Percentiles rank a stretch among this genome's conserved stretches.
Conservation (phyloP, 768 basidiomycete genomes). For the Wakefieldia striispora region DNA sequence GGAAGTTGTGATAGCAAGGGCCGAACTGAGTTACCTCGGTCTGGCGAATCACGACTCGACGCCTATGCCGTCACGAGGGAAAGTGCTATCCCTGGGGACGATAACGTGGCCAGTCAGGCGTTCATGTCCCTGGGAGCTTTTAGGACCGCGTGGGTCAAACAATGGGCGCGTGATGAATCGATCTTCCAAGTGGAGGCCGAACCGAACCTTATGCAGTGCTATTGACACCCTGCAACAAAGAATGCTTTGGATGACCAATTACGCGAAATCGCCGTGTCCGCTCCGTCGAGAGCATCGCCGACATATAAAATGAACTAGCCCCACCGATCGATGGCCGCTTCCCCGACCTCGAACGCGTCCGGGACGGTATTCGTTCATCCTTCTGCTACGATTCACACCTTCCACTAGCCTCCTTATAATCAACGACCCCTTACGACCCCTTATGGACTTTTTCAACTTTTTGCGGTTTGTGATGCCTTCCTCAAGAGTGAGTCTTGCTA, state of each 20-base stretch:
- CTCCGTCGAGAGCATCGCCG: conserved; percentile 19
- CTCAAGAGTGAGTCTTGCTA: conserved; percentile 22
- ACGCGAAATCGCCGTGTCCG: conserved; percentile 24
- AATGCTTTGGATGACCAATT: conserved; percentile 11
- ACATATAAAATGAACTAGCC: conserved; percentile 27
- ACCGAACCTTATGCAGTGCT: conserved; percentile 7
- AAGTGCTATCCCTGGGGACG: conserved; percentile 3
- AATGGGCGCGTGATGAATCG: conserved; percentile 11
- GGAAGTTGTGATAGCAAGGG: conserved; percentile 7
- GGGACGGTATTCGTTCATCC: conserved; percentile 21
- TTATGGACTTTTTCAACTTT: conserved; percentile 28
- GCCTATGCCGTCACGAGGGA: conserved; percentile 9
- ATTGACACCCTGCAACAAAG: neutral
- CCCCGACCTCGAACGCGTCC: conserved; percentile 19
- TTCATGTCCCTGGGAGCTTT: conserved; percentile 17
- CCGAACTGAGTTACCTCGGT: conserved; percentile 9
- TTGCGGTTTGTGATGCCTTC: conserved; percentile 18
- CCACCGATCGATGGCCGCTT: conserved; percentile 16
- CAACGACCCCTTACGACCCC: conserved; percentile 19
- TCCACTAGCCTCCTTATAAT: conserved; percentile 22
- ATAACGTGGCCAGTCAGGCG: conserved; percentile 7
- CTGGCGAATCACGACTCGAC: conserved; percentile 15
- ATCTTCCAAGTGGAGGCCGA: neutral
- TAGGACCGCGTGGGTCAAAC: conserved; percentile 19
- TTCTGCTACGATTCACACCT: conserved; percentile 15